Evolutionary conservation across 75 land plant species (phyloP).

Genomic region (Gnetum montanum): DNA sequence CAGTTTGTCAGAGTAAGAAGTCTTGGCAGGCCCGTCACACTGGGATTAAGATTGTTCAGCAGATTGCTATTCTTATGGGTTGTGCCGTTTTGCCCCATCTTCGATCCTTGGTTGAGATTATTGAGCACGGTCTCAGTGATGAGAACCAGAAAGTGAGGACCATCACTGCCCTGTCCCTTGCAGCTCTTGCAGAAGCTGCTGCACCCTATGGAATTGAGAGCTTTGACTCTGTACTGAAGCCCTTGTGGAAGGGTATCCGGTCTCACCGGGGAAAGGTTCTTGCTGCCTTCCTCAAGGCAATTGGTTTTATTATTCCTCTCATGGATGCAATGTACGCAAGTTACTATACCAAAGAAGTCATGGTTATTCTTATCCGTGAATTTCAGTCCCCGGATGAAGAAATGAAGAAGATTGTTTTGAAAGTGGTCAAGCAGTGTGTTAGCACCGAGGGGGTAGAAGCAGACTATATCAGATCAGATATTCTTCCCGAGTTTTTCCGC

Average conservation of each 20-base stretch:
- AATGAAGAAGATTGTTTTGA: conserved; percentile 97
- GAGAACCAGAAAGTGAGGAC: conserved; percentile 98
- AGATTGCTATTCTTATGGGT: conserved; percentile 97
- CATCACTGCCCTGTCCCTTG: conserved; percentile 89
- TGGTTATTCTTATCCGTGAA: conserved; percentile 85
- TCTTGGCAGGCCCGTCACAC: conserved; percentile 99
- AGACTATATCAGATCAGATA: conserved; percentile 74
- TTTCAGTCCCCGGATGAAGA: conserved; percentile 99
- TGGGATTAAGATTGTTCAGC: conserved; percentile 96
- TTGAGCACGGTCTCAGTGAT: conserved; percentile 93
- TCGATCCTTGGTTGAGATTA: conserved; percentile 89
- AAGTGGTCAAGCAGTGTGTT: conserved; percentile 99
- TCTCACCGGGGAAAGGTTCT: conserved; percentile 92
- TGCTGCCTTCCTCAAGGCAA: conserved; percentile 94
- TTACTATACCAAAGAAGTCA: conserved; percentile 97
- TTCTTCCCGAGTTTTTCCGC: conserved; percentile 86
- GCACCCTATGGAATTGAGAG: conserved; percentile 99
- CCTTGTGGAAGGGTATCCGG: conserved; percentile 96
- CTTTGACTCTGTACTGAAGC: conserved; percentile 97
- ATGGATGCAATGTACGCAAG: conserved; percentile 98
- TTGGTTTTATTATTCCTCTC: conserved; percentile 94
- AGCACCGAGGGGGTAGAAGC: conserved; percentile 99
- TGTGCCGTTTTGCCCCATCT: conserved; percentile 97
- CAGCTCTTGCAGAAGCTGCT: conserved; percentile 96
- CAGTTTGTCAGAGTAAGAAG: conserved; percentile 98